Evolutionary conservation across 2,329 filamentous ascomycete genomes (phyloP).

Genomic region (Camillea tinctor): DNA sequence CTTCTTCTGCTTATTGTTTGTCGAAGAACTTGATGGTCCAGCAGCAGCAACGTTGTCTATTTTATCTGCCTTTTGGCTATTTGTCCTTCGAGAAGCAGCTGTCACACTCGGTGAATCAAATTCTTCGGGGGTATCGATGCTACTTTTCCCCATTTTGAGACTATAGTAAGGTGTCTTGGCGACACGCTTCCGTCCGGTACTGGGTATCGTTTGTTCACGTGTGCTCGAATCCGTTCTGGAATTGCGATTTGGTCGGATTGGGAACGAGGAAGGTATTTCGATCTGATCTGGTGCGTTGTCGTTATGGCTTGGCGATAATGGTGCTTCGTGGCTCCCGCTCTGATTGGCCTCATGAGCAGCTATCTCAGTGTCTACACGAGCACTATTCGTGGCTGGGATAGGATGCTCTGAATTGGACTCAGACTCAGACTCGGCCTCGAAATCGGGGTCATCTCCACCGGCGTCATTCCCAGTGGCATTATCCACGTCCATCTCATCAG

Average conservation of each 20-base stretch:
- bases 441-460: not conserved
- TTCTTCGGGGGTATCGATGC: conserved; percentile 6
- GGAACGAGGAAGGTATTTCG: conserved; percentile 18
- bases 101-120: conserved; percentile 20
- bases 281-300: conserved; percentile 4
- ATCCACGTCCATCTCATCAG: conserved; percentile 6
- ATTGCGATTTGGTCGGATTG: conserved; percentile 4
- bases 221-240: not conserved
- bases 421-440: not conserved
- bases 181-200: conserved; percentile 26
- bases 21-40: conserved; percentile 13
- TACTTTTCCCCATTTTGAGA: conserved; percentile 4
- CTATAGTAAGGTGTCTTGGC: conserved; percentile 27
- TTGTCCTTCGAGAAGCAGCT: conserved; percentile 13
- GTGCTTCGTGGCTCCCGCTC: conserved; percentile 1
- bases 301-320: not conserved
- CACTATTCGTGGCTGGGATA: not conserved
- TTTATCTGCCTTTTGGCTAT: conserved; percentile 1
- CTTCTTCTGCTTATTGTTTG: conserved; percentile 17
- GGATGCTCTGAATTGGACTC: not conserved
- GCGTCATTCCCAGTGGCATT: not conserved
- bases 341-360: conserved; percentile 1
- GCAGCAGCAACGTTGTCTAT: conserved; percentile 3
- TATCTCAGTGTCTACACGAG: conserved; percentile 6
- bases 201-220: conserved; percentile 8